phyloP scores from a whole-genome alignment of 208 protist species.

The Trypanosoma caninum region DNA sequence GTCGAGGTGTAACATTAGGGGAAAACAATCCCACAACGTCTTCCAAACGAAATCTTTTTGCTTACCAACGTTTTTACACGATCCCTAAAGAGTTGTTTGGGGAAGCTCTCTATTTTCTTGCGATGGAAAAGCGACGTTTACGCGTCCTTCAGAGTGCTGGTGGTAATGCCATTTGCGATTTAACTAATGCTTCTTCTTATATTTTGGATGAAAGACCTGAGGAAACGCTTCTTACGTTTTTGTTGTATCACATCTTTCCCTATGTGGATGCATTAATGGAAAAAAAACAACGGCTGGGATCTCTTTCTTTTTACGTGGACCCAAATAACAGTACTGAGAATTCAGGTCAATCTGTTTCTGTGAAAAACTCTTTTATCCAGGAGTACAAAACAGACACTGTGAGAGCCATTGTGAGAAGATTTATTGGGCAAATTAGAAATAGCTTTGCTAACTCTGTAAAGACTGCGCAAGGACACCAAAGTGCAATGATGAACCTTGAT shows the following conservation, averaged over 20 bases:
- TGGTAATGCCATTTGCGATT: not conserved
- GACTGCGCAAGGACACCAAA: slow-evolving; percentile 15
- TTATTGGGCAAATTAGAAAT: slow-evolving; percentile 34
- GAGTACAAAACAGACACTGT: slow-evolving; percentile 31
- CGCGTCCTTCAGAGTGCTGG: slow-evolving; percentile 7
- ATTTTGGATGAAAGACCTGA: slow-evolving; percentile 21
- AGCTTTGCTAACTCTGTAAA: slow-evolving; percentile 28
- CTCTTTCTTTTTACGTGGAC: not conserved
- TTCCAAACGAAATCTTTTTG: slow-evolving; percentile 29
- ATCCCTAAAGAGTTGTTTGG: slow-evolving; percentile 30
- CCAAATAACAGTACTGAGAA: not conserved
- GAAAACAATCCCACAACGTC: not conserved
- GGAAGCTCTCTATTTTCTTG: slow-evolving; percentile 24
- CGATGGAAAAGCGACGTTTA: slow-evolving; percentile 20
- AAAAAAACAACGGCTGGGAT: not conserved
- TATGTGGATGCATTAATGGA: slow-evolving; percentile 23
- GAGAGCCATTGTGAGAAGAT: slow-evolving; percentile 30
- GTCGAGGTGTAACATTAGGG: slow-evolving; percentile 12
- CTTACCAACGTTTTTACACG: slow-evolving; percentile 26
- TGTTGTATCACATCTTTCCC: slow-evolving; percentile 36
- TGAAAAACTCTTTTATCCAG: slow-evolving; percentile 4
- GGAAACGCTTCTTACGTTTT: slow-evolving; percentile 26
- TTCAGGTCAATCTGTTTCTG: slow-evolving; percentile 1
- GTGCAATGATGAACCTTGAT: slow-evolving; percentile 35
- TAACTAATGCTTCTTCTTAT: not conserved